Evolutionary conservation across 345 rosid genomes (phyloP), one percentile per base, ranked within the genome.

Genomic region (Chamaenerion angustifolium): DNA sequence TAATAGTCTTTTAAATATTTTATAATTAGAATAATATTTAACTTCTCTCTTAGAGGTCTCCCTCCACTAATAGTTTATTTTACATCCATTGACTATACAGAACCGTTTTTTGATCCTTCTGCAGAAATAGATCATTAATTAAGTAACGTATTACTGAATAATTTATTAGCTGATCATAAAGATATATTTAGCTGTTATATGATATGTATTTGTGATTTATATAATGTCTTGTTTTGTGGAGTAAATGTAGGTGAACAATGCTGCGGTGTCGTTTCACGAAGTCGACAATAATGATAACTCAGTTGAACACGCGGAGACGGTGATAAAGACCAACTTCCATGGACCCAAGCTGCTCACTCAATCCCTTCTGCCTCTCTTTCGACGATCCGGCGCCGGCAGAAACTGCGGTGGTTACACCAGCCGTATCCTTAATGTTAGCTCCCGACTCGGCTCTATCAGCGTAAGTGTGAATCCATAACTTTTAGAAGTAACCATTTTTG

Each of bases 381-480:
- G 94, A 12, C 65, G 62, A 10, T 76, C 82, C 0, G 16, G 55
- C 10, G 37, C 37, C 37, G 37, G 37, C 8, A 8, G 1, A 0
- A 31, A 31, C 37, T 7, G 37, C 8, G 37, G 37, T 7, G 25
- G 25, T 52, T 75, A 78, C 12, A 43, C 43, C 2, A 52, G 79
- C 43, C 77, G 95, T 43, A 74, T 89, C 15, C 85, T 85, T 35
- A 89, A 85, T 47, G 63, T 89, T 17, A 85, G 71, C 68, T 89
- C 97, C 2, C 74, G 95, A 55, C 95, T 89, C 18, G 94, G 94
- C 37, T 56, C 94, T 2, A 40, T 85, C 15, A 71, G 70, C 16
- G 97, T 89, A 61, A 70, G 70, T 62, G 5, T 12, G 15, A 19
- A 3, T 13, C 25, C 13, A 15, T 6, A 1, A 4, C 10, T 8